phyloP scores from a whole-genome alignment of 2,329 filamentous ascomycete genomes.

The Clarireedia homoeocarpa region DNA sequence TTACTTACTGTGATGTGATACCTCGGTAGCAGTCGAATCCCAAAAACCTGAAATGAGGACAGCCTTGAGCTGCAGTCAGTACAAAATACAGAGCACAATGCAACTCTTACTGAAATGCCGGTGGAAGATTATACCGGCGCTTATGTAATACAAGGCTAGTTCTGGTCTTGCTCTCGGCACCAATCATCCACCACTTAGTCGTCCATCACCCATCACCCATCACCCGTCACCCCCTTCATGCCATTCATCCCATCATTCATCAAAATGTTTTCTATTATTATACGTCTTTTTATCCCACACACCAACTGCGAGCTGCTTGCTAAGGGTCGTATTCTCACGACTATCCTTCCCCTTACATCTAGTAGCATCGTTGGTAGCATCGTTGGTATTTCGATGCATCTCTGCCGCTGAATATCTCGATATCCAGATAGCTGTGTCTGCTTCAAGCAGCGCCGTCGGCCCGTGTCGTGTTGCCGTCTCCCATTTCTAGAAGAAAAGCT shows the following conservation, averaged over 20 bases:
- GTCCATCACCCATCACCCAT: not conserved
- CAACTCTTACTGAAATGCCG: slow-evolving; percentile 3
- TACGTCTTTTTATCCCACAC: not conserved
- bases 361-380: no score
- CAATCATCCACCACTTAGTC: not conserved
- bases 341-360: not conserved
- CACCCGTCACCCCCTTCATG: no score
- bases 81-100: not conserved
- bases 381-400: no score
- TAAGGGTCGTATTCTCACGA: not conserved
- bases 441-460: no score
- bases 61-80: no score
- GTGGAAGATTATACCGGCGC: not conserved
- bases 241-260: not conserved
- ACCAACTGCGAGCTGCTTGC: not conserved
- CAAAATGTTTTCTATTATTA: not conserved
- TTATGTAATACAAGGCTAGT: not conserved
- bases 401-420: no score
- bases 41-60: not conserved
- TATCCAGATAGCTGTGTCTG: no score
- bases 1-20: not conserved
- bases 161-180: not conserved
- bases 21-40: not conserved
- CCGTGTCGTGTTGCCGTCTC: no score
- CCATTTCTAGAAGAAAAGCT: no score